Evolutionary conservation across 108 stramenopile genomes (phyloP), one percentile per base, ranked within the genome.

Genomic region (Fistulifera solaris): DNA sequence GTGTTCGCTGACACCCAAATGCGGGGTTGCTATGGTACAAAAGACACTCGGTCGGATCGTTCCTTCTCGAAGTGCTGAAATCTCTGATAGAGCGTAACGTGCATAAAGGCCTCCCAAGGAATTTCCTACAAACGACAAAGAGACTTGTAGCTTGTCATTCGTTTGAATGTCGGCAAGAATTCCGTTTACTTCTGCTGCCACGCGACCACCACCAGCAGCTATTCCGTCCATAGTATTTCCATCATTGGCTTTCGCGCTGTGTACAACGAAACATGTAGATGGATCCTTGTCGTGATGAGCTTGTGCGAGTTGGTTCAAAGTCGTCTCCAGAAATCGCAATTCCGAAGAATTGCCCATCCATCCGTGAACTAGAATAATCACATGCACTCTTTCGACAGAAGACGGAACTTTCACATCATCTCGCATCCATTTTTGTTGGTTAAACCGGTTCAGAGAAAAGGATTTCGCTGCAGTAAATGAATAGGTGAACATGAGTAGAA

Each of bases 301-400:
- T 42, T 54, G 25, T 3, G 56, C 21, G 6, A 57, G 59, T 21
- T 54, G 31, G 2, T 52, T 16, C 48, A 88, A 63, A 7, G 76
- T 53, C 27, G 68, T 52, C 17, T 72, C 56, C 21, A 92, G 55
- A 56, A 76, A 85, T 8, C 53, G 69, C 77, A 87, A 71, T 68
- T 92, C 89, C 50, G 54, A 24, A n/a, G 80, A 74, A 59, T 85
- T 87, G 6, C 89, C 89, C 53, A 87, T 54, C 76, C 77, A 81
- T 22, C 90, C 90, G 63, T 92, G 90, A 8, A 92, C 75, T 26
- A 92, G 54, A 23, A 92, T 71, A 24, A 87, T 66, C 48, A 86
- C 69, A 58, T 92, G 90, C 23, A 61, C 25, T 31, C 18, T 13
- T 16, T 51, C 25, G 7, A 12, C 50, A n/a, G 50, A 35, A 3